These are phyloP conservation scores for Nyctanthes arbortristis DNA, from an alignment of 257 asterid genomes.

Conservation along the genomic window DNA sequence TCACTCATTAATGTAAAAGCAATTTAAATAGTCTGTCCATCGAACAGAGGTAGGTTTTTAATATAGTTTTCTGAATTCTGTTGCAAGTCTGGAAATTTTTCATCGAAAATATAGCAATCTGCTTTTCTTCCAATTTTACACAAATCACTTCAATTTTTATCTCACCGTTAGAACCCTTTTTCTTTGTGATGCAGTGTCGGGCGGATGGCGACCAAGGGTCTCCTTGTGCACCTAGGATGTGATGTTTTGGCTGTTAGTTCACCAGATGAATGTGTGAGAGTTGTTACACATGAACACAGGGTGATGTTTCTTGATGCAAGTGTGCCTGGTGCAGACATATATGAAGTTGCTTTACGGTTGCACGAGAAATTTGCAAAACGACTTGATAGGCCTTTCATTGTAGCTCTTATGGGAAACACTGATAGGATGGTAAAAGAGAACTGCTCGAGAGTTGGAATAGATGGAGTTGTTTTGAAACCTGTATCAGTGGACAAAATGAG, in stretches of 20 bases:
- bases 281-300: slow-evolving; percentile 60
- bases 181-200: not conserved
- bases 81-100: no score
- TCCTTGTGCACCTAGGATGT: slow-evolving; percentile 81
- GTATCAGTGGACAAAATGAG: slow-evolving; percentile 82
- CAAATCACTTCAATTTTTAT: not conserved
- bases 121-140: no score
- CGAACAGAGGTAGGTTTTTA: no score
- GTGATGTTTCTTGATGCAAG: slow-evolving; percentile 69
- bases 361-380: slow-evolving; percentile 67
- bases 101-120: no score
- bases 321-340: slow-evolving; percentile 53
- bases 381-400: slow-evolving; percentile 56
- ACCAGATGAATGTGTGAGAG: slow-evolving; percentile 76
- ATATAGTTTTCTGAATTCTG: no score
- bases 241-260: slow-evolving; percentile 68
- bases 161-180: not conserved
- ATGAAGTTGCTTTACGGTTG: slow-evolving; percentile 56
- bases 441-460: slow-evolving; percentile 85
- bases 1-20: no score
- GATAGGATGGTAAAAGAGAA: slow-evolving; percentile 65
- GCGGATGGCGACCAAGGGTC: slow-evolving; percentile 40
- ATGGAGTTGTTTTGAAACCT: slow-evolving; percentile 76
- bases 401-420: slow-evolving; percentile 67
- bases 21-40: no score